These are phyloP conservation scores for Talaromyces sp. DNA, from an alignment of 2,329 filamentous ascomycete genomes.

Conservation along the genomic window DNA sequence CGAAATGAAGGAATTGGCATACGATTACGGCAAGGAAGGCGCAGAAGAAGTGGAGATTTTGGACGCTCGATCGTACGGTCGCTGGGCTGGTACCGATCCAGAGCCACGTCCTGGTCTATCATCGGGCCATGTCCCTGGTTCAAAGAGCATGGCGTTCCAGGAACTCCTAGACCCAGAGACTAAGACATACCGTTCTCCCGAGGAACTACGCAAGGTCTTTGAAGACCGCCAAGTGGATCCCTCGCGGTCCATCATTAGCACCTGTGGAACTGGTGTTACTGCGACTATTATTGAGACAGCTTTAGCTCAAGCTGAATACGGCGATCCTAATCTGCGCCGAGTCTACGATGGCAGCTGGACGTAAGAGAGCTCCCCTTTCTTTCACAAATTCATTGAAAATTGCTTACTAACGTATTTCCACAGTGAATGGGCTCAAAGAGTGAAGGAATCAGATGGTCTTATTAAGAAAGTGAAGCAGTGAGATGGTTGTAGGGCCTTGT, in stretches of 20 bases:
- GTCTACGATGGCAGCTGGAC: constrained; percentile 99
- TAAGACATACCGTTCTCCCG: constrained; percentile 74
- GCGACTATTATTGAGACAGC: constrained; percentile 89
- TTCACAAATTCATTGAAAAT: neutral
- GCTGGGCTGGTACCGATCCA: constrained; percentile 80
- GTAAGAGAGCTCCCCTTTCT: constrained; percentile 55
- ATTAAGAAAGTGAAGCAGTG: constrained; percentile 43
- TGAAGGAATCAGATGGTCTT: constrained; percentile 48
- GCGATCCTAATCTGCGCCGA: constrained; percentile 65
- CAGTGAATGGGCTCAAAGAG: constrained; percentile 56
- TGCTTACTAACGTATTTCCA: neutral
- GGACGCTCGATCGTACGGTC: constrained; percentile 77
- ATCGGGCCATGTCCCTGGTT: constrained; percentile 89
- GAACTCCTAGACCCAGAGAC: constrained; percentile 79
- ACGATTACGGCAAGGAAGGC: constrained; percentile 79
- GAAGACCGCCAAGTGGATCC: constrained; percentile 78
- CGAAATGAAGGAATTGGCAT: constrained; percentile 74
- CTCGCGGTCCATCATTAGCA: constrained; percentile 78
- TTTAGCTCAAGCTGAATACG: constrained; percentile 75
- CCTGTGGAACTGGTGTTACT: constrained; percentile 92
- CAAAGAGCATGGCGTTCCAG: constrained; percentile 78
- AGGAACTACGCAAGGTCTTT: constrained; percentile 75
- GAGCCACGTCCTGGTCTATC: constrained; percentile 85
- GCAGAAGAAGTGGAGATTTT: constrained; percentile 82
- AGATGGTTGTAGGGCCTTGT: neutral